phyloP scores from a whole-genome alignment of 2,329 filamentous ascomycete genomes.

The Arthrobotrys pseudoclavata region DNA sequence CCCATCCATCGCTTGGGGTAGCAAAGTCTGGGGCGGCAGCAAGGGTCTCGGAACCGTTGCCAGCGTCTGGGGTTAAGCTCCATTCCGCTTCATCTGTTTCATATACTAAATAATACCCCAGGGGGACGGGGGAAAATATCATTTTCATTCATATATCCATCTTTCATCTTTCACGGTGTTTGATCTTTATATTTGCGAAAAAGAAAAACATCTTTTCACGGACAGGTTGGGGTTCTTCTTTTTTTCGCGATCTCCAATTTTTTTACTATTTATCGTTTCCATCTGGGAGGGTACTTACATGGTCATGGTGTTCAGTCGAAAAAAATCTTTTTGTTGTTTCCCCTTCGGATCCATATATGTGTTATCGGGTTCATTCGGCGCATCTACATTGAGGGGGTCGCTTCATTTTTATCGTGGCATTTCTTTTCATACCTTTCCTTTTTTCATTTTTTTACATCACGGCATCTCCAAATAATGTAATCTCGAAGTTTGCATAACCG shows the following conservation, averaged over 20 bases:
- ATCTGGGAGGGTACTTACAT: constrained; percentile 60
- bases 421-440: constrained; percentile 54
- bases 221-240: constrained; percentile 49
- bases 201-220: constrained; percentile 53
- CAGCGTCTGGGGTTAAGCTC: constrained; percentile 63
- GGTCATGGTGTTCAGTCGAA: constrained; percentile 60
- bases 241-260: constrained; percentile 51
- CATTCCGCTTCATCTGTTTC: constrained; percentile 26
- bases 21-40: constrained; percentile 63
- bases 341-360: constrained; percentile 60
- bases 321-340: constrained; percentile 55
- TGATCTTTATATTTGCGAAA: constrained; percentile 60
- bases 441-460: constrained; percentile 42
- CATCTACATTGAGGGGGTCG: constrained; percentile 60
- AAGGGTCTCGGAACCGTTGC: constrained; percentile 63
- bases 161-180: constrained; percentile 59
- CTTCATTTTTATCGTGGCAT: constrained; percentile 56
- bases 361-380: constrained; percentile 60
- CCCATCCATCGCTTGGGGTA: constrained; percentile 62
- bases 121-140: constrained; percentile 44
- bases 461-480: constrained; percentile 60
- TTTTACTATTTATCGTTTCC: constrained; percentile 55
- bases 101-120: constrained; percentile 43
- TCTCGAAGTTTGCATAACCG: constrained; percentile 60
- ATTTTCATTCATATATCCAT: constrained; percentile 60